These are phyloP conservation scores for Saturnispora saitoi DNA, from an alignment of 805 yeast species.

Conservation along the genomic window DNA sequence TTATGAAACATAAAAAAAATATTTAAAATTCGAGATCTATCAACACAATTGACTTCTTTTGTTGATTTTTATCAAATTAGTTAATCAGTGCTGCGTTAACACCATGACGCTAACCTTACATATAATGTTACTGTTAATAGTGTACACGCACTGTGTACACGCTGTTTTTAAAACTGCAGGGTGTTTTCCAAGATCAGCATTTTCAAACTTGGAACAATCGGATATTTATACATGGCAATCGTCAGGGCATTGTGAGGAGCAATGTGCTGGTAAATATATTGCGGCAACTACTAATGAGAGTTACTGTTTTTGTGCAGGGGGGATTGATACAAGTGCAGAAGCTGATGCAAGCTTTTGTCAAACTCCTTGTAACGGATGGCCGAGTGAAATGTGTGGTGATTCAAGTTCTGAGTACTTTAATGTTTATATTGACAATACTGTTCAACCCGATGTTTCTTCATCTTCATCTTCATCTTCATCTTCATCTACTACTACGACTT, in stretches of 20 bases:
- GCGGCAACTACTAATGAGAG: conserved; percentile 41
- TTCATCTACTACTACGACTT: conserved; percentile 16
- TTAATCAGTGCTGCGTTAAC: neutral
- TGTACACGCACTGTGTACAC: neutral
- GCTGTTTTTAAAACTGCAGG: conserved; percentile 19
- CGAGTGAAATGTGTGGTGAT: conserved; percentile 55
- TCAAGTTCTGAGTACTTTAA: conserved; percentile 31
- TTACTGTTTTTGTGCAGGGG: conserved; percentile 60
- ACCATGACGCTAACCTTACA: neutral
- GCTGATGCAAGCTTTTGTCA: conserved; percentile 34
- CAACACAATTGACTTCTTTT: neutral
- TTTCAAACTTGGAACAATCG: conserved; percentile 27
- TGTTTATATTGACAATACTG: conserved; percentile 34
- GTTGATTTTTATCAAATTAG: neutral
- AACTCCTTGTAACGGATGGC: conserved; percentile 51
- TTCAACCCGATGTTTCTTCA: neutral
- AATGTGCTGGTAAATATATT: conserved; percentile 38
- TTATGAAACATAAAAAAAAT: too few relatives aligned
- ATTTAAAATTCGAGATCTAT: too few relatives aligned
- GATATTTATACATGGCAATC: conserved; percentile 55
- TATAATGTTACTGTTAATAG: conserved; percentile 3
- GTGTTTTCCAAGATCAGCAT: conserved; percentile 23
- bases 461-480: neutral
- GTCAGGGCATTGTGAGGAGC: conserved; percentile 45
- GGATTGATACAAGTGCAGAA: conserved; percentile 25